A percentile compares a stretch with the other conserved stretches of the same genome.
phyloP scores from a whole-genome alignment of 106 monocot species.

The Cymbidium sinense region DNA sequence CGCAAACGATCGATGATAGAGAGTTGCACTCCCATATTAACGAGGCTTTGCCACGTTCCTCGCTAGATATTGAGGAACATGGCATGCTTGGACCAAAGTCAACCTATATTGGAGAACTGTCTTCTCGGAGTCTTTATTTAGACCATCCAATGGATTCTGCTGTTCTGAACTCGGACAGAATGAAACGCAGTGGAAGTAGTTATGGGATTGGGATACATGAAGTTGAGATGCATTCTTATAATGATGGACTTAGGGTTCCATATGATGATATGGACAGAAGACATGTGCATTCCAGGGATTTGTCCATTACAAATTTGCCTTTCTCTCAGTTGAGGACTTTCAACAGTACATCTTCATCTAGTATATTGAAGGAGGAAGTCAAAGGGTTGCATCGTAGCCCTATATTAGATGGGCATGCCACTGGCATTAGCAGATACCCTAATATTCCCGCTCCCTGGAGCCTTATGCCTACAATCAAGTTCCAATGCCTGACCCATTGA shows the following conservation, averaged over 20 bases:
- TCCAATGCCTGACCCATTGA: constrained; percentile 12
- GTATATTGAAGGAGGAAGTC: constrained; percentile 15
- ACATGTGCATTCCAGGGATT: constrained; percentile 17
- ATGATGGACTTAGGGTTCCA: constrained; percentile 4
- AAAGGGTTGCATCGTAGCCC: constrained; percentile 8
- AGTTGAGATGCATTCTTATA: constrained; percentile 6
- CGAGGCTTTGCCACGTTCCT: neutral
- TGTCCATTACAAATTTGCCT: neutral
- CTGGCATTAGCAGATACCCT: constrained; percentile 5
- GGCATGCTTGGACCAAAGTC: constrained; percentile 16
- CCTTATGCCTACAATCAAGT: constrained; percentile 1
- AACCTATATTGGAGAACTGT: constrained; percentile 16
- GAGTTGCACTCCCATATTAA: constrained; percentile 3
- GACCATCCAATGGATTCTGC: too few relatives aligned
- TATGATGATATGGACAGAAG: constrained; percentile 26
- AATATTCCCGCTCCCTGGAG: constrained; percentile 18
- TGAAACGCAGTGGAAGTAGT: neutral
- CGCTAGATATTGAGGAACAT: constrained; percentile 7
- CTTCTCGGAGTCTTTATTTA: constrained; percentile 1
- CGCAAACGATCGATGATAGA: neutral
- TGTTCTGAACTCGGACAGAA: constrained; percentile 7
- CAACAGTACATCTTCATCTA: constrained; percentile 18
- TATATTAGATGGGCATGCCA: neutral
- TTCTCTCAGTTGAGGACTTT: constrained; percentile 4
- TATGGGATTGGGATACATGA: neutral